phyloP scores from a whole-genome alignment of 2,329 filamentous ascomycete genomes.

The Thermoascus crustaceus region DNA sequence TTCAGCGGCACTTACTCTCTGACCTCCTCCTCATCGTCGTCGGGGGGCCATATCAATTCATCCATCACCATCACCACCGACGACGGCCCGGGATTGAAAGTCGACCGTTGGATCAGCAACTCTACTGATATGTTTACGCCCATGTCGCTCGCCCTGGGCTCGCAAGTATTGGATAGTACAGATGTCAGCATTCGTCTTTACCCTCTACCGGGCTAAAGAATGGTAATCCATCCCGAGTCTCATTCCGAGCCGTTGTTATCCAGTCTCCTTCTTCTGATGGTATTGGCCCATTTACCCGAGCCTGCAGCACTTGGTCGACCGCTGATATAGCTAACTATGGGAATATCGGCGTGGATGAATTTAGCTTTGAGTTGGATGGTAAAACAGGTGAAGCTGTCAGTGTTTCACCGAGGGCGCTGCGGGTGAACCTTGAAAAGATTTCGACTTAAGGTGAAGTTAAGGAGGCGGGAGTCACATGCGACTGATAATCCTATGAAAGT shows the following conservation, averaged over 20 bases:
- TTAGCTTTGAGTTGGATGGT: conserved; percentile 12
- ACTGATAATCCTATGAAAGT: too few relatives aligned
- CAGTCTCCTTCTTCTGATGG: neutral
- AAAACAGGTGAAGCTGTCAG: conserved; percentile 9
- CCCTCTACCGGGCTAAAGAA: conserved; percentile 15
- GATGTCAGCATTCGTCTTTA: conserved; percentile 17
- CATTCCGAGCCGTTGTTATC: conserved; percentile 15
- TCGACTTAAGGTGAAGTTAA: too few relatives aligned
- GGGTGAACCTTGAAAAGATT: conserved; percentile 8
- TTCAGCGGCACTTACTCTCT: conserved; percentile 15
- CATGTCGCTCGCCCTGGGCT: too few relatives aligned
- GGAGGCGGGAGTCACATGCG: too few relatives aligned
- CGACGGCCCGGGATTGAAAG: conserved; percentile 11
- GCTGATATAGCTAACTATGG: conserved; percentile 13
- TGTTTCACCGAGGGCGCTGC: conserved; percentile 10
- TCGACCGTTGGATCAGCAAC: conserved; percentile 15
- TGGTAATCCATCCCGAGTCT: conserved; percentile 5
- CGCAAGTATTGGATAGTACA: conserved; percentile 3
- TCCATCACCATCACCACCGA: conserved; percentile 15
- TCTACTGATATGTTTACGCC: conserved; percentile 12
- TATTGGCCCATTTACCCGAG: conserved; percentile 9
- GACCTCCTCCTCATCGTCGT: too few relatives aligned
- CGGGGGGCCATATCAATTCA: conserved; percentile 10
- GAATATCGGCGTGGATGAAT: conserved; percentile 15
- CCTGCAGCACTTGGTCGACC: conserved; percentile 11